Conservation (phyloP, 2,329 filamentous ascomycete species). For the Penicillium sp. region DNA sequence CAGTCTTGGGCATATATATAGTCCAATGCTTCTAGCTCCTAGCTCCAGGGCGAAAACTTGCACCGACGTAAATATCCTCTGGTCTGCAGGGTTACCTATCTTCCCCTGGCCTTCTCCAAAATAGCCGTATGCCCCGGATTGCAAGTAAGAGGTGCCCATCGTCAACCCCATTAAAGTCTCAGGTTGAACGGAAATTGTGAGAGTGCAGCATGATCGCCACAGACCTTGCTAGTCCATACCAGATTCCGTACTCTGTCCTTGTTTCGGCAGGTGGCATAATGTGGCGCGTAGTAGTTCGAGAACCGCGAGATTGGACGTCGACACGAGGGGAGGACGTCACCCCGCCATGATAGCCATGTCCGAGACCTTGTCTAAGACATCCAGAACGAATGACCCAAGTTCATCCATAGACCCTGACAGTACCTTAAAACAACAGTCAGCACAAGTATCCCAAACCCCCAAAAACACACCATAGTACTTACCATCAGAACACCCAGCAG, state of each 20-base stretch:
- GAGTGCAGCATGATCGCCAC: background rate
- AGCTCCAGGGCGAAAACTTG: background rate
- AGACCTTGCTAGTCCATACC: background rate
- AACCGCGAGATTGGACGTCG: background rate
- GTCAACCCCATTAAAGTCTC: background rate
- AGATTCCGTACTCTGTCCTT: background rate
- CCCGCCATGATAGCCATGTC: background rate
- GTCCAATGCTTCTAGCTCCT: background rate
- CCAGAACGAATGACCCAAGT: background rate
- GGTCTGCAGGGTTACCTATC: background rate
- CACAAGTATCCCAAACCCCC: background rate
- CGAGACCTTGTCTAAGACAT: background rate
- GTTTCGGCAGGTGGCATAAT: background rate
- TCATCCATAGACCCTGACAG: conserved; percentile 10
- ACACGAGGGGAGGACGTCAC: background rate
- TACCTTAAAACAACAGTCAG: conserved; percentile 3
- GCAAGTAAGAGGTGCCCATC: background rate
- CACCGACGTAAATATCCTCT: background rate
- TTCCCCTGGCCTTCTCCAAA: background rate
- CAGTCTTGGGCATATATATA: background rate
- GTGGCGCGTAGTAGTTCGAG: background rate
- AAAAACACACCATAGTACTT: conserved; percentile 10
- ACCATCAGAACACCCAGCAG: conserved; percentile 46
- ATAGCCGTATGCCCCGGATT: background rate
- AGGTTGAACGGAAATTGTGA: background rate